Percentiles rank a stretch among this genome's conserved stretches.
Evolutionary conservation across 768 basidiomycete genomes (phyloP).

Genomic region (Hypholoma sublateritium): DNA sequence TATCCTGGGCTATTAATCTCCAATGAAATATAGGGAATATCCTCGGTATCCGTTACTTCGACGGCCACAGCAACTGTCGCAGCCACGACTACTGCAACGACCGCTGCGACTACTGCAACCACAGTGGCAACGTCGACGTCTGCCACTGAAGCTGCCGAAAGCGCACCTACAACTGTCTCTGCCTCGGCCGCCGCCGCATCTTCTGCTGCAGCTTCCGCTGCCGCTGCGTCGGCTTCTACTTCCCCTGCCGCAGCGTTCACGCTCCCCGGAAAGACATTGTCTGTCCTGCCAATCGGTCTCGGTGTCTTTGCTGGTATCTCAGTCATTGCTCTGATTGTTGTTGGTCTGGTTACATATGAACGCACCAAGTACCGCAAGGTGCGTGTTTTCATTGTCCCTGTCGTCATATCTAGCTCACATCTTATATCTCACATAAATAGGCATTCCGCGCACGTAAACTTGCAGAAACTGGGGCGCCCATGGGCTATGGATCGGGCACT

Average conservation of each 20-base stretch:
- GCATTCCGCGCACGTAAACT: constrained; percentile 74
- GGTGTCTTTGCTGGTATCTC: constrained; percentile 86
- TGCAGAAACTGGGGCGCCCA: constrained; percentile 56
- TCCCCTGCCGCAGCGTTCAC: constrained; percentile 46
- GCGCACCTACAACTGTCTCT: constrained; percentile 15
- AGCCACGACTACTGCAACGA: constrained; percentile 12
- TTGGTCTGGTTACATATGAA: constrained; percentile 85
- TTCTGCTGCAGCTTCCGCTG: constrained; percentile 33
- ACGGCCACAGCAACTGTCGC: background rate
- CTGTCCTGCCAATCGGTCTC: constrained; percentile 80
- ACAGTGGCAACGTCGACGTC: constrained; percentile 5
- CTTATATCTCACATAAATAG: constrained; percentile 32
- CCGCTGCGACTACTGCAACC: background rate
- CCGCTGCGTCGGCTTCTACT: constrained; percentile 32
- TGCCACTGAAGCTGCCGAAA: constrained; percentile 31
- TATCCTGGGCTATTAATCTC: background rate
- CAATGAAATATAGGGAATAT: constrained; percentile 11
- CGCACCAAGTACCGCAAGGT: constrained; percentile 86
- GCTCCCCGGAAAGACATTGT: constrained; percentile 71
- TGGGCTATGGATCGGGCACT: constrained; percentile 56
- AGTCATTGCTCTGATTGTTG: constrained; percentile 77
- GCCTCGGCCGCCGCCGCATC: constrained; percentile 17
- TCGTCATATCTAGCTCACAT: background rate
- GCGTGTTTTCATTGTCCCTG: constrained; percentile 19
- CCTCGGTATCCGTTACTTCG: constrained; percentile 5